Percentiles rank a stretch among this genome's conserved stretches.
Evolutionary conservation across 2,329 filamentous ascomycete species (phyloP).

Genomic region (Aspergillus bombycis): DNA sequence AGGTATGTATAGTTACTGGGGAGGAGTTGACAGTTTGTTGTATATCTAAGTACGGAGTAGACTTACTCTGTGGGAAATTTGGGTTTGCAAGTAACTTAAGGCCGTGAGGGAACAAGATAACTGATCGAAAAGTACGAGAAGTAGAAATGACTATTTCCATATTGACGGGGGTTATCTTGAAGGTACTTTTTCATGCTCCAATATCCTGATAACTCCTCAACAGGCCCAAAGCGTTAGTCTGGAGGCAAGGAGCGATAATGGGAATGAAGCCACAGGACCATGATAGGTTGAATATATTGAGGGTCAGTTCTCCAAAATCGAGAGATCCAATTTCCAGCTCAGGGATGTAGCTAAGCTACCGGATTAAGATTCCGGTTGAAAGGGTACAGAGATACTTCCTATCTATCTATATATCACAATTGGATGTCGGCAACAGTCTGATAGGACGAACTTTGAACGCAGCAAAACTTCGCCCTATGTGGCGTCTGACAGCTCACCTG

Average conservation of each 20-base stretch:
- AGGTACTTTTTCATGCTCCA: not conserved
- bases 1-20: not conserved
- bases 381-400: not conserved
- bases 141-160: not conserved
- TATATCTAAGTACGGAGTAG: not conserved
- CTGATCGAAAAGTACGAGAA: not conserved
- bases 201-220: too few species aligned
- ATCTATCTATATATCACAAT: conserved; percentile 5
- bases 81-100: not conserved
- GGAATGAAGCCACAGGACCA: not conserved
- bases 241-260: not conserved
- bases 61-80: not conserved
- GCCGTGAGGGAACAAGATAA: not conserved
- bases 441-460: conserved; percentile 4
- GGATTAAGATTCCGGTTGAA: not conserved
- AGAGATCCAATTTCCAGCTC: not conserved
- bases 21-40: not conserved
- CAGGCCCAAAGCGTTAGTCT: too few species aligned
- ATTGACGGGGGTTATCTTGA: not conserved
- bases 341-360: not conserved
- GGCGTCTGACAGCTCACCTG: conserved; percentile 18
- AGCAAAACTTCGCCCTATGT: conserved; percentile 3
- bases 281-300: not conserved
- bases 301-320: not conserved
- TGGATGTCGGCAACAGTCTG: not conserved